Evolutionary conservation across 495 filamentous ascomycete genomes (phyloP).

Genomic region (Podospora comata): DNA sequence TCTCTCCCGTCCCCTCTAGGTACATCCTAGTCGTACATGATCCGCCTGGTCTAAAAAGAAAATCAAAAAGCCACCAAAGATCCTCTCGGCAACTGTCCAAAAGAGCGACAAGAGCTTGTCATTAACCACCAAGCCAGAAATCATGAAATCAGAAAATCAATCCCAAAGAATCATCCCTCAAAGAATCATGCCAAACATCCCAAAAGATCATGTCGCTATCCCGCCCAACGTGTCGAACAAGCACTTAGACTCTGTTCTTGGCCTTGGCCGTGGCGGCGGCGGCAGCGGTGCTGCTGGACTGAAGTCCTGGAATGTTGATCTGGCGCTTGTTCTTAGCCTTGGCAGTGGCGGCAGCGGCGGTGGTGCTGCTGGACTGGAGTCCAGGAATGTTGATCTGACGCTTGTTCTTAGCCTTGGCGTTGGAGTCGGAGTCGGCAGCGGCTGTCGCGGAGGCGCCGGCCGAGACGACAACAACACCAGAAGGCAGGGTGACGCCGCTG

Average conservation of each 20-base stretch:
- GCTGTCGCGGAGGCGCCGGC: slow-evolving; percentile 13
- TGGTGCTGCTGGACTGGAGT: neutral
- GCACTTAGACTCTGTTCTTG: neutral
- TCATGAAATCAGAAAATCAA: neutral
- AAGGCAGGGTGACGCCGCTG: slow-evolving; percentile 28
- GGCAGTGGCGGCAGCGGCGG: neutral
- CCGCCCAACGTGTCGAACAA: neutral
- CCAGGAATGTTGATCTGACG: slow-evolving; percentile 2
- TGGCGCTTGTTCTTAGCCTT: slow-evolving; percentile 12
- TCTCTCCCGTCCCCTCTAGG: neutral
- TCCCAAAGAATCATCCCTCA: neutral
- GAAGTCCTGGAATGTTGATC: neutral
- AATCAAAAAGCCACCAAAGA: neutral
- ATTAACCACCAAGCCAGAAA: neutral
- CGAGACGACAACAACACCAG: slow-evolving; percentile 31
- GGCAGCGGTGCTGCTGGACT: neutral
- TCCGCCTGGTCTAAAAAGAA: neutral
- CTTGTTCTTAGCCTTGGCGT: slow-evolving; percentile 15
- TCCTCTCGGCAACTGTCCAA: neutral
- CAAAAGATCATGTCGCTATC: neutral
- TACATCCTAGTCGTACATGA: neutral
- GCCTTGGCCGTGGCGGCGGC: neutral
- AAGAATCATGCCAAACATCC: neutral
- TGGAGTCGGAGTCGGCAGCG: slow-evolving; percentile 16
- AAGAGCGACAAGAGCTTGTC: neutral